phyloP scores from a whole-genome alignment of 257 asterid genomes.

The Eucommia ulmoides region DNA sequence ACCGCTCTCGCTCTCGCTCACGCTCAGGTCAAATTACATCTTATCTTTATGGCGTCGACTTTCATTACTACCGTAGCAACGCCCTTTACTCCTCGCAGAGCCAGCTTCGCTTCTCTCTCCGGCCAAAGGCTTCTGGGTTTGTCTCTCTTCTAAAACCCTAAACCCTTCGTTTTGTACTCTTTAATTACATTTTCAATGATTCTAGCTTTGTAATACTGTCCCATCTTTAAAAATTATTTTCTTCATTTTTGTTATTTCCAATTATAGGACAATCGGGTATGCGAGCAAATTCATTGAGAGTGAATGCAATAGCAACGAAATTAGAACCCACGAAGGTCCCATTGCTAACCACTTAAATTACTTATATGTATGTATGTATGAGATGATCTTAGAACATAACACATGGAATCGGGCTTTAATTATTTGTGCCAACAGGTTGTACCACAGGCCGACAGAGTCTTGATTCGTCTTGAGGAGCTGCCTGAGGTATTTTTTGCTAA shows the following conservation, averaged over 20 bases:
- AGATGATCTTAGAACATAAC: background rate
- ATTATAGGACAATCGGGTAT: slow-evolving; percentile 23
- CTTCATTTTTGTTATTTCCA: background rate
- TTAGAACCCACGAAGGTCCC: slow-evolving; percentile 73
- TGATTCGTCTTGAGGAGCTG: slow-evolving; percentile 63
- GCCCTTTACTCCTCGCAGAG: too few species aligned
- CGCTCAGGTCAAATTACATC: too few species aligned
- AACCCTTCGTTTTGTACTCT: background rate
- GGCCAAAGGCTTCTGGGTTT: slow-evolving; percentile 65
- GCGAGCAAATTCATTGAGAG: slow-evolving; percentile 31
- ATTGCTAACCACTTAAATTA: background rate
- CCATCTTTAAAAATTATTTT: background rate
- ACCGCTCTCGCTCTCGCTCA: too few species aligned
- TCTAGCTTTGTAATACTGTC: too few species aligned
- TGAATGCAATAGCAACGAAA: slow-evolving; percentile 49
- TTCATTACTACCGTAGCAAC: too few species aligned
- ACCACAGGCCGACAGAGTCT: slow-evolving; percentile 88
- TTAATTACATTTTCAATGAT: slow-evolving; percentile 4
- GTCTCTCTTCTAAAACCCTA: slow-evolving; percentile 30
- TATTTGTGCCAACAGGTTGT: slow-evolving; percentile 38
- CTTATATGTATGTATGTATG: background rate
- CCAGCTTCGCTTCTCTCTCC: too few species aligned
- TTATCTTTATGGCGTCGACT: too few species aligned
- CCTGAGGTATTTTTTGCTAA: slow-evolving; percentile 55
- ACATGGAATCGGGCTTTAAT: slow-evolving; percentile 5